Base-by-base conservation (phyloP, 768 basidiomycete species). In the Phallus indusiatus region DNA sequence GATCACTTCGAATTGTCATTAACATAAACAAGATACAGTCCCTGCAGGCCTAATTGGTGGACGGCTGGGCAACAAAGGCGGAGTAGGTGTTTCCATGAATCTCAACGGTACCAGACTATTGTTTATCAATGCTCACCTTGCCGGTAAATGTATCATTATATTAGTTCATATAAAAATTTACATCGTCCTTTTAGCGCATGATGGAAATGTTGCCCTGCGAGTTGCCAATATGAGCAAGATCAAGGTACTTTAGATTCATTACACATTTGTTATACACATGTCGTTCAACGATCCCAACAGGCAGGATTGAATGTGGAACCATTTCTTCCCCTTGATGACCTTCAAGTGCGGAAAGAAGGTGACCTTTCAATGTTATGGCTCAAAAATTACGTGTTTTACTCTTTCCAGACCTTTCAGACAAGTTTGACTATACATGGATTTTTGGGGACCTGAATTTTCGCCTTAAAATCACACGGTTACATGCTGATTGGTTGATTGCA, bases 361-460 rank as follows among this genome's bases (percentile, higher is more conserved):
- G 52, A 59, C 20, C 42, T 55, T 35, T 14, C 50, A 21, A 47
- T 42, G 34, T n/a, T 16, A n/a, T 47, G 12, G 50, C 47, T n/a
- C n/a, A n/a, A n/a, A n/a, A n/a, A n/a, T n/a, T 47, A 54, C 16
- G 36, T 16, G n/a, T 12, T 17, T 16, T 3, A 17, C 61, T 17
- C 52, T 35, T 46, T 37, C 63, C 56, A 84, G 92, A 95, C 67
- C 71, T 92, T 50, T 91, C 90, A 0, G 92, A 95, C 66, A 83
- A 80, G 64, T 96, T 94, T 65, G 94, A 97, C 68, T 85, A 85
- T 61, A 82, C 88, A 0, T 96, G 95, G 69, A 77, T 94, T 48
- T 90, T 83, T 64, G 94, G 94, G 2, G 94, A 96, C 69, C 80
- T 94, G 52, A 97, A 95, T 70, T 96, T 96, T 67, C 80, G 94